Percentiles rank a stretch among this genome's conserved stretches.
Conservation (phyloP, 1,139 yeast genomes). For the Pichia sp. region DNA sequence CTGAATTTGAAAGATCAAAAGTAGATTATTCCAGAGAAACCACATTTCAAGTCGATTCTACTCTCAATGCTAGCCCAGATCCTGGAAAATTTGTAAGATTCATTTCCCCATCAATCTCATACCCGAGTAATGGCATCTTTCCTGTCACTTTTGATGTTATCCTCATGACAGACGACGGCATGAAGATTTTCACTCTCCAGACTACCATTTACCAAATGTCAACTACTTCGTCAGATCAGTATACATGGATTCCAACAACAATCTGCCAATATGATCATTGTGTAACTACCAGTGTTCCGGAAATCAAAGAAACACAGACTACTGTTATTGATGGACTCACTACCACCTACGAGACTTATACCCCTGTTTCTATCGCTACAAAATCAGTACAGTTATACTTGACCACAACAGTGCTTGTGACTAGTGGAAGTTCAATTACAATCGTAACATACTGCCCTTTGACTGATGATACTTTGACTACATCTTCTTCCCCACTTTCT, state of each 20-base stretch:
- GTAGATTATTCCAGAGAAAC: constrained; percentile 5
- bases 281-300: constrained; percentile 13
- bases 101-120: constrained; percentile 13
- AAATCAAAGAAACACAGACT: constrained; percentile 3
- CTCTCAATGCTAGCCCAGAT: constrained; percentile 3
- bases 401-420: constrained; percentile 9
- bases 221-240: constrained; percentile 5
- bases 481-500: not conserved
- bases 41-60: constrained; percentile 7
- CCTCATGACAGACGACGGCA: not conserved
- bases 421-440: constrained; percentile 19
- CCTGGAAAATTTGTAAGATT: constrained; percentile 15
- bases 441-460: constrained; percentile 25
- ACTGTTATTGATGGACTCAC: constrained; percentile 10
- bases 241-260: constrained; percentile 13
- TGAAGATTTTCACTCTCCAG: not conserved
- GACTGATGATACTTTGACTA: constrained; percentile 12
- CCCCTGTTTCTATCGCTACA: constrained; percentile 7
- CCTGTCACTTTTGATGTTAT: constrained; percentile 3
- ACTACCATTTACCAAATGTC: constrained; percentile 9
- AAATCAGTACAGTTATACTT: constrained; percentile 11
- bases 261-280: constrained; percentile 14
- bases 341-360: constrained; percentile 9
- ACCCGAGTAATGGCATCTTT: constrained; percentile 16
- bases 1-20: constrained; percentile 1